A percentile compares a stretch with the other conserved stretches of the same genome.
These are phyloP conservation scores for Gastrodia elata DNA, from an alignment of 106 monocot species.

Conservation along the genomic window DNA sequence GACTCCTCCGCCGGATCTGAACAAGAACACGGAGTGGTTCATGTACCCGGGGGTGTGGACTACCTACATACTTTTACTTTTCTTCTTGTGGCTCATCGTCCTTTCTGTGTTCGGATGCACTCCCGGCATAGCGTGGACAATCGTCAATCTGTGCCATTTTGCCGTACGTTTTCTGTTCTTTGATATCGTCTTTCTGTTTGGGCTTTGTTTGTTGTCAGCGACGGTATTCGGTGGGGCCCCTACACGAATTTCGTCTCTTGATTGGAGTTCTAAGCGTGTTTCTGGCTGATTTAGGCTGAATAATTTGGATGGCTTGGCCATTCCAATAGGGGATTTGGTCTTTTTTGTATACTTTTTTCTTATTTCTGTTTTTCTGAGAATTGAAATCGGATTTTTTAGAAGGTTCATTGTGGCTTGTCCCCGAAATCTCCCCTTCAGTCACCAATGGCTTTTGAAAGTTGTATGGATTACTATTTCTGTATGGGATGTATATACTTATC, in stretches of 20 bases:
- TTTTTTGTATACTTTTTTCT: neutral
- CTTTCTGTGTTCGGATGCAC: constrained; percentile 69
- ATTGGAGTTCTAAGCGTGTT: neutral
- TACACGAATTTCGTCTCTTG: neutral
- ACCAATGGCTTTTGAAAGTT: neutral
- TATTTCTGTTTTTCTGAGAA: neutral
- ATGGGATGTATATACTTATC: no score
- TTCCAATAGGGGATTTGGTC: neutral
- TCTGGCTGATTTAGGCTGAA: neutral
- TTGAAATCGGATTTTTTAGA: neutral
- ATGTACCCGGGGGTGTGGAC: constrained; percentile 92
- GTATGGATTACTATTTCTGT: neutral
- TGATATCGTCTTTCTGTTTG: neutral
- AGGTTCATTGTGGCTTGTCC: neutral
- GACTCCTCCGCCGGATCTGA: constrained; percentile 61
- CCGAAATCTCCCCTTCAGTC: no score
- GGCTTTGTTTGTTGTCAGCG: neutral
- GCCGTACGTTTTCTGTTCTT: constrained; percentile 20
- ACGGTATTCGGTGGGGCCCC: neutral
- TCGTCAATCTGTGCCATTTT: constrained; percentile 67
- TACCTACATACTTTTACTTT: constrained; percentile 75
- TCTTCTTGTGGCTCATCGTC: constrained; percentile 69
- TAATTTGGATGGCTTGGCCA: neutral
- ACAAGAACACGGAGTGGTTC: constrained; percentile 96
- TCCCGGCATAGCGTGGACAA: constrained; percentile 70